Conservation (phyloP, 164 flowering plant species). For the Piper longum region DNA sequence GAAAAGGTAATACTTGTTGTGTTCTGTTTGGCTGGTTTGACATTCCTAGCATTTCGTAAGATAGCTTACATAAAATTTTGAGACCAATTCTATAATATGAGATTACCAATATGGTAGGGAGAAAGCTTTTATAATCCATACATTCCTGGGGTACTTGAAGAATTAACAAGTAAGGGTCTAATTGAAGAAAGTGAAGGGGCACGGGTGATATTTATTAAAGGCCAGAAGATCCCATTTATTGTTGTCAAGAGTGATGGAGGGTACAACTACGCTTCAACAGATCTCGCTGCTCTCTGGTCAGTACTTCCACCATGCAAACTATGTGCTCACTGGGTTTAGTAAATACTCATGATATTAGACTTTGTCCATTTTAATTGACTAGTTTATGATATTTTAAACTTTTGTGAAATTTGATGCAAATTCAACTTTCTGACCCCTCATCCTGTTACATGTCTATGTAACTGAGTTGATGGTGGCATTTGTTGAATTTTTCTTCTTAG, state of each 20-base stretch:
- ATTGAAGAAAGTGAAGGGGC: slow-evolving; percentile 91
- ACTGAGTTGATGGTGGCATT: no score
- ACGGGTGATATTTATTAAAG: slow-evolving; percentile 73
- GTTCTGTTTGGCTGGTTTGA: background rate
- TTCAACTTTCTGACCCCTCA: no score
- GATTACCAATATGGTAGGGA: slow-evolving; percentile 34
- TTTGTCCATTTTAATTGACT: background rate
- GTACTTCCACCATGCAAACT: slow-evolving; percentile 9
- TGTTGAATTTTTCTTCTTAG: slow-evolving; percentile 18
- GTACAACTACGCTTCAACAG: slow-evolving; percentile 92
- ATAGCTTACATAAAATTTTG: background rate
- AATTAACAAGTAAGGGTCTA: slow-evolving; percentile 37
- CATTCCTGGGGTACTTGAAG: slow-evolving; percentile 54
- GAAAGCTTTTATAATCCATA: slow-evolving; percentile 93
- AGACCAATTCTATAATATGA: no score
- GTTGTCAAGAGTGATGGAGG: slow-evolving; percentile 96
- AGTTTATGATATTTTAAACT: no score
- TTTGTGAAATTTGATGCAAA: background rate
- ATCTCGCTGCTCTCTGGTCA: slow-evolving; percentile 88
- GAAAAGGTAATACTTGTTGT: slow-evolving; percentile 49
- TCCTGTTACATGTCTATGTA: no score
- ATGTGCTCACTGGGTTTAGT: background rate
- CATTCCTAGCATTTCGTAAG: background rate
- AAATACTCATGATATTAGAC: background rate
- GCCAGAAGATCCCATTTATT: slow-evolving; percentile 70